Evolutionary conservation across 2,329 filamentous ascomycete species (phyloP).

Genomic region (Fusarium transvaalense): DNA sequence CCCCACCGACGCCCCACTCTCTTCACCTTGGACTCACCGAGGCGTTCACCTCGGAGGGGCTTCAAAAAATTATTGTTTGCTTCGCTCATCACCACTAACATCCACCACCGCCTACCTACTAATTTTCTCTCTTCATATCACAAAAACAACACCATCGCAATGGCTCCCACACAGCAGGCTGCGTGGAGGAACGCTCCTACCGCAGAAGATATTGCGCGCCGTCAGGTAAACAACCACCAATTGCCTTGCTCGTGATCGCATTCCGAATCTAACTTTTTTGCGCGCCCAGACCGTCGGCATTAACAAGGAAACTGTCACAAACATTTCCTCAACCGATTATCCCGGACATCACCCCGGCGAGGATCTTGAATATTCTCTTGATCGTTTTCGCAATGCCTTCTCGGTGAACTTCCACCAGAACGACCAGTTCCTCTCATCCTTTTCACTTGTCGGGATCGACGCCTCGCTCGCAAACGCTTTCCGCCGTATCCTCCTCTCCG

Average conservation of each 20-base stretch:
- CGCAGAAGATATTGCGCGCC: slow-evolving; percentile 69
- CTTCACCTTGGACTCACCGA: slow-evolving; percentile 38
- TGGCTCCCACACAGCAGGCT: slow-evolving; percentile 53
- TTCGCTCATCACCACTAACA: slow-evolving; percentile 18
- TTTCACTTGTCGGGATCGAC: slow-evolving; percentile 92
- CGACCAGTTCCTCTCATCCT: slow-evolving; percentile 79
- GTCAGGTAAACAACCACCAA: slow-evolving; percentile 65
- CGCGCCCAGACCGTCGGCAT: slow-evolving; percentile 79
- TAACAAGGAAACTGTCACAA: slow-evolving; percentile 89
- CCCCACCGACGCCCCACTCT: neutral
- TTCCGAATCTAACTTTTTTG: slow-evolving; percentile 29
- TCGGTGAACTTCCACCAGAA: slow-evolving; percentile 87
- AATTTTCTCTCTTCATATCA: neutral
- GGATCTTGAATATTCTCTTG: slow-evolving; percentile 82
- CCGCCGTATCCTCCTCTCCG: slow-evolving; percentile 93
- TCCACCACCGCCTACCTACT: slow-evolving; percentile 15
- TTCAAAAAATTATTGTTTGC: slow-evolving; percentile 50
- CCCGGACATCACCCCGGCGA: slow-evolving; percentile 92
- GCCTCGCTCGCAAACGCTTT: slow-evolving; percentile 96
- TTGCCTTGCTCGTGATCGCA: neutral
- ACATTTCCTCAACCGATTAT: slow-evolving; percentile 91
- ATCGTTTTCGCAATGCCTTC: slow-evolving; percentile 78
- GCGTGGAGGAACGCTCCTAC: slow-evolving; percentile 57
- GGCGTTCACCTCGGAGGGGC: slow-evolving; percentile 49
- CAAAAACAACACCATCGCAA: slow-evolving; percentile 34